phyloP scores from a whole-genome alignment of 2,329 filamentous ascomycete genomes.

The Seiridium unicorne region DNA sequence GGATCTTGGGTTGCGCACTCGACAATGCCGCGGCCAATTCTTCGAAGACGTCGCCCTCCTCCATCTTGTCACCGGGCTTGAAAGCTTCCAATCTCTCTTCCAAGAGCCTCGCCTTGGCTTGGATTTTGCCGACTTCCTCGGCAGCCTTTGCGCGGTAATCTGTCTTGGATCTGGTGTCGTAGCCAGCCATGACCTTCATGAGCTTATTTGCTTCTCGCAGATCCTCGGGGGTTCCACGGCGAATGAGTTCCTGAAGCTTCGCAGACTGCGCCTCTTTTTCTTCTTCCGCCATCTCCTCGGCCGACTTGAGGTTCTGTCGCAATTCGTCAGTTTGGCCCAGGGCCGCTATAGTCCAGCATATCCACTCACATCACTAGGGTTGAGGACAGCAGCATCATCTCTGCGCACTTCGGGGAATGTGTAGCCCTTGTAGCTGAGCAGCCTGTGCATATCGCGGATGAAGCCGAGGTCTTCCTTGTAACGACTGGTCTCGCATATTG shows the following conservation, averaged over 20 bases:
- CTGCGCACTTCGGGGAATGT: slow-evolving; percentile 87
- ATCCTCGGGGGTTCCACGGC: slow-evolving; percentile 86
- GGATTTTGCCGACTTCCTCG: slow-evolving; percentile 90
- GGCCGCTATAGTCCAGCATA: neutral
- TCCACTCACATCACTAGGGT: slow-evolving; percentile 84
- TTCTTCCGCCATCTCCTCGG: slow-evolving; percentile 98
- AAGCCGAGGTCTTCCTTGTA: slow-evolving; percentile 98
- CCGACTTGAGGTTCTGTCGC: slow-evolving; percentile 82
- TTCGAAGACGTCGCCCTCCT: slow-evolving; percentile 67
- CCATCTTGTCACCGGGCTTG: slow-evolving; percentile 75
- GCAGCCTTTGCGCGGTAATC: slow-evolving; percentile 98
- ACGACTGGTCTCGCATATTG: slow-evolving; percentile 95
- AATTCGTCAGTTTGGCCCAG: neutral
- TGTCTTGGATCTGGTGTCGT: slow-evolving; percentile 91
- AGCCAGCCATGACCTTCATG: slow-evolving; percentile 99
- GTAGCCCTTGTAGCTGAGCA: slow-evolving; percentile 96
- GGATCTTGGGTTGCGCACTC: slow-evolving; percentile 96
- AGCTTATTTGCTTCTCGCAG: slow-evolving; percentile 94
- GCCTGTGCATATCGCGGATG: slow-evolving; percentile 94
- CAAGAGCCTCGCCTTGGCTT: slow-evolving; percentile 88
- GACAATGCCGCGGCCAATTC: slow-evolving; percentile 87
- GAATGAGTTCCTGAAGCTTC: slow-evolving; percentile 96
- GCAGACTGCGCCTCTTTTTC: slow-evolving; percentile 92
- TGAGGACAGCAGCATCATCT: slow-evolving; percentile 94
- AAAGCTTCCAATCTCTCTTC: slow-evolving; percentile 91